phyloP scores from a whole-genome alignment of 106 monocot genomes.

The Acanthochlamys bracteata region DNA sequence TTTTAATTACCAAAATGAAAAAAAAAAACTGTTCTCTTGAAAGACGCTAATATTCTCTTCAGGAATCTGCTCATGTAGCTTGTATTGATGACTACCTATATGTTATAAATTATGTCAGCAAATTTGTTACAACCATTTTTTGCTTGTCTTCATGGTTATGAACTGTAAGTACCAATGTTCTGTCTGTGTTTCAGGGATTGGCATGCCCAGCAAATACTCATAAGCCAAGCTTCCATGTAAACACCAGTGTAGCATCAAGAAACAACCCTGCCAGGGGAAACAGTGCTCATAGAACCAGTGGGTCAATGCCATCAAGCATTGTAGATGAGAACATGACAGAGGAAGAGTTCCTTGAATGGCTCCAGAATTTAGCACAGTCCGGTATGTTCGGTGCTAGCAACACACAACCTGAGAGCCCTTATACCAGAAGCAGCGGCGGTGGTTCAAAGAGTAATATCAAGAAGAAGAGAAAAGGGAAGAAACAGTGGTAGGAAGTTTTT shows the following conservation, averaged over 20 bases:
- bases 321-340: slow-evolving; percentile 51
- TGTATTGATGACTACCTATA: no score
- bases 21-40: no score
- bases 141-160: no score
- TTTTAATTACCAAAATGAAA: no score
- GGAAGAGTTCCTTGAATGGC: slow-evolving; percentile 80
- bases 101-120: no score
- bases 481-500: slow-evolving; percentile 33
- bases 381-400: slow-evolving; percentile 38
- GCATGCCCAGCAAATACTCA: slow-evolving; percentile 79
- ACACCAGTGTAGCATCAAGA: slow-evolving; percentile 53
- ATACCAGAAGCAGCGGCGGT: slow-evolving; percentile 21
- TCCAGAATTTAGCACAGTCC: slow-evolving; percentile 70
- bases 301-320: slow-evolving; percentile 14
- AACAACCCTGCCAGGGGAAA: slow-evolving; percentile 31
- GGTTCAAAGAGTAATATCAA: slow-evolving; percentile 20
- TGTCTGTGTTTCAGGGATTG: slow-evolving; percentile 58
- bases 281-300: slow-evolving; percentile 27
- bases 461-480: slow-evolving; percentile 67
- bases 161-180: no score
- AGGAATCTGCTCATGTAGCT: no score
- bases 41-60: no score
- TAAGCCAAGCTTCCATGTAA: slow-evolving; percentile 90
- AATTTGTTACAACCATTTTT: no score
- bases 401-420: slow-evolving; percentile 13